Base-by-base conservation (phyloP, 2,329 filamentous ascomycete genomes). In the Phialocephala sp. region DNA sequence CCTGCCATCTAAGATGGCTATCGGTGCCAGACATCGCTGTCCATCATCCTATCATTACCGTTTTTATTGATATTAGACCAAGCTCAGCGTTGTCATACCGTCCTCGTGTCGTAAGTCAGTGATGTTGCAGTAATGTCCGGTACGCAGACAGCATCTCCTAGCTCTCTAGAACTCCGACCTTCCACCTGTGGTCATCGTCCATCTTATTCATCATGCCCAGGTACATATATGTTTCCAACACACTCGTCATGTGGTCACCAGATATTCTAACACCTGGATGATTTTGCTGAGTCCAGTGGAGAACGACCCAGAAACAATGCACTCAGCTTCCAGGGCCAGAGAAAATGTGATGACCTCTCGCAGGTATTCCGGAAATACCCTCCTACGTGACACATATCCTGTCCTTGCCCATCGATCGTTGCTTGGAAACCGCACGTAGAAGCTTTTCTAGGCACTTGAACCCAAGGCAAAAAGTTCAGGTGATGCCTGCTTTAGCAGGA, bases 131-230 rank as follows among this genome's bases (percentile, higher is more conserved):
- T 32, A 6, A 6, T 32, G 27, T 3, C 27, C 3, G 27, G 6
- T 3, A 32, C 27, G 27, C 27, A 3, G 27, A 32, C 27, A 32
- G 6, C 37, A 41, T 41, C 12, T 3, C 37, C 12, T 14, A 41
- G 37, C 37, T 18, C 3, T 12, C 37, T 8, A 41, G 37, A 12
- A 41, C 8, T 9, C 43, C 2, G n/a, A 45, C 15, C 36, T 58
- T 9, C 55, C 55, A 39, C 12, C 32, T 39, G 20, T 58, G 12
- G 27, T 58, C 12, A 58, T 58, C 35, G 15, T 58, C 18, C 55
- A 58, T 58, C 55, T 58, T 8, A 41, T 58, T 14, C 32, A 15
- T 37, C 55, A 41, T n/a, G 32, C 43, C n/a, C 43, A 45, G 43
- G 43, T 20, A 45, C 15, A n/a, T n/a, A 9, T 14, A n/a, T n/a